Evolutionary conservation across 1,284 basidiomycete species (phyloP), one percentile per base, ranked within the genome.

Genomic region (Moesziomyces antarcticus): DNA sequence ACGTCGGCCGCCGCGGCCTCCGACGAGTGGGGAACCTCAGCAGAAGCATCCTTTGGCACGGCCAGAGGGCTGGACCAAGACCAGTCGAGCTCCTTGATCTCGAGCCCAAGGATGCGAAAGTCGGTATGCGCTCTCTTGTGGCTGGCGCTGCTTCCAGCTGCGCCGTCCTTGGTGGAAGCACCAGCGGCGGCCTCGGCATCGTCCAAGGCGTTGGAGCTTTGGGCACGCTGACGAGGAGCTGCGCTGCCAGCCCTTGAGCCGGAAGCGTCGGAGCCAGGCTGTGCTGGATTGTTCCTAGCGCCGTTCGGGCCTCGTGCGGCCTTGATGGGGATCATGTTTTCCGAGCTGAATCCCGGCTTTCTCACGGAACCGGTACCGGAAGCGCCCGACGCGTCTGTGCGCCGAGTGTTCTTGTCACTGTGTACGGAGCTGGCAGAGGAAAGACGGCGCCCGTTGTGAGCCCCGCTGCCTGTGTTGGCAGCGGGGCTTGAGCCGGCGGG

Each of bases 31-130:
- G 35, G 3, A 25, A 14, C 35, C 14, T 44, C 41, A 37, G 25
- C 21, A 20, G 24, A 30, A 33, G 30, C 30, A 8, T 33, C 49
- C 20, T 56, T 53, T 16, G 49, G 40, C 8, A 59, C 37, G 9
- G 58, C 58, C 24, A 53, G 44, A 30, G 50, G 20, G 14, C 53
- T 54, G 14, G 40, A 58, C 77, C 78, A 80, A n/a, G 56, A 57
- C 78, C 78, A 80, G 16, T 62, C 58, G 18, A 80, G 61, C 40
- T 62, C 64, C 18, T 72, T 64, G 55, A 80, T 79, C 56, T 77
- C 70, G 3, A 80, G 27, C 21, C 61, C 62, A 2, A 55, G 49
- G 51, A 80, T 77, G 21, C 72, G 66, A 41, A 79, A 80, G 40
- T 80, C 78, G 41, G 70, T 71, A 44, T 66, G 78, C 18, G 50